Evolutionary conservation across 2,329 filamentous ascomycete species (phyloP).

Genomic region (Pezicula carpinea): DNA sequence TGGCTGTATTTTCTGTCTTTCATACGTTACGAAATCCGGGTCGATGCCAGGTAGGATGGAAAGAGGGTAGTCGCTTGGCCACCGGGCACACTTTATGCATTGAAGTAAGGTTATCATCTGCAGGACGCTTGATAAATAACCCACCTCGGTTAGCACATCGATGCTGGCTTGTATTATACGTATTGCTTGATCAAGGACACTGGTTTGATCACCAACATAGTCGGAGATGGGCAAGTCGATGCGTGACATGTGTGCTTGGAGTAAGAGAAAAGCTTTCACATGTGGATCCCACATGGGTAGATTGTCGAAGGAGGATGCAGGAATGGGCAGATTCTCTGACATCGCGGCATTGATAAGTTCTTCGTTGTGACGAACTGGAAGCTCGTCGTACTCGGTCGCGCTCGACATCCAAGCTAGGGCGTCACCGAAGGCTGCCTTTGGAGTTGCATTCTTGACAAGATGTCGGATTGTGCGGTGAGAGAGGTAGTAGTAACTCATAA

Average conservation of each 20-base stretch:
- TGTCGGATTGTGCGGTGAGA: conserved; percentile 92
- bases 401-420: conserved; percentile 88
- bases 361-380: conserved; percentile 96
- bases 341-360: conserved; percentile 94
- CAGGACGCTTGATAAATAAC: conserved; percentile 69
- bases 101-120: conserved; percentile 84
- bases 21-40: conserved; percentile 32
- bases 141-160: conserved; percentile 89
- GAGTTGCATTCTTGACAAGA: conserved; percentile 71
- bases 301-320: conserved; percentile 40
- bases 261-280: conserved; percentile 88
- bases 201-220: conserved; percentile 90
- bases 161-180: conserved; percentile 95
- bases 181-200: conserved; percentile 90
- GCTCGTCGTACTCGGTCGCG: conserved; percentile 93
- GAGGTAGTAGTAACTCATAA: conserved; percentile 99
- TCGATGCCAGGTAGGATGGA: conserved; percentile 73
- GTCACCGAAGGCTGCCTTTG: conserved; percentile 72
- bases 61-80: conserved; percentile 77
- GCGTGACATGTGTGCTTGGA: conserved; percentile 93
- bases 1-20: conserved; percentile 26
- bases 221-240: conserved; percentile 91
- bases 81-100: conserved; percentile 86
- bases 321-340: conserved; percentile 70
- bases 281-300: conserved; percentile 98